Percentiles rank a stretch among this genome's conserved stretches.
Evolutionary conservation across 495 filamentous ascomycete species (phyloP).

Genomic region (Penicillium verhagenii): DNA sequence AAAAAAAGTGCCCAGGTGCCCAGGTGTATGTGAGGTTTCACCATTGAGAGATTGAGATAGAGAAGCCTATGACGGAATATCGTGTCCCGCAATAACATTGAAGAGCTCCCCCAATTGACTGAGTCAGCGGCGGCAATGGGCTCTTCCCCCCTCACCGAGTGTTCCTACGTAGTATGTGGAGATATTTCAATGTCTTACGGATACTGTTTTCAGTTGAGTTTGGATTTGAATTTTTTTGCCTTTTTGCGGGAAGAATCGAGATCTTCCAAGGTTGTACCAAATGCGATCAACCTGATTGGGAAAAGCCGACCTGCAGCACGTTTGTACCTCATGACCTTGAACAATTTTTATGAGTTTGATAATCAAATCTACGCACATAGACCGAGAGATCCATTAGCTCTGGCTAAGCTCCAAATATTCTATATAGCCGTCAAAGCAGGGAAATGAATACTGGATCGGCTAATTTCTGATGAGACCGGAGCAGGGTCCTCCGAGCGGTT

Average conservation of each 20-base stretch:
- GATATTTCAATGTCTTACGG: background rate
- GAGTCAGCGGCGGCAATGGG: slow-evolving; percentile 12
- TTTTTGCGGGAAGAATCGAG: background rate
- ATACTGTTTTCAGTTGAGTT: background rate
- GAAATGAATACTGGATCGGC: slow-evolving; percentile 12
- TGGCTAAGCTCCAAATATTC: background rate
- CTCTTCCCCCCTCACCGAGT: slow-evolving; percentile 12
- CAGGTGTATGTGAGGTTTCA: no score
- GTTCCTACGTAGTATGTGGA: background rate
- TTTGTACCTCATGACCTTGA: background rate
- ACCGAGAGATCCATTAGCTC: background rate
- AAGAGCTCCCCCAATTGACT: background rate
- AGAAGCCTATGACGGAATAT: background rate
- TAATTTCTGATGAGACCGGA: slow-evolving; percentile 26
- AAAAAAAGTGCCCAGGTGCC: no score
- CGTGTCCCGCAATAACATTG: background rate
- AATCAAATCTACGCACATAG: background rate
- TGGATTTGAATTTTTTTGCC: background rate
- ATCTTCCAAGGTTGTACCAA: no score
- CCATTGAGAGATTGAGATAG: no score
- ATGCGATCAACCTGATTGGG: slow-evolving; percentile 19
- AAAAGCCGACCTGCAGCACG: slow-evolving; percentile 5
- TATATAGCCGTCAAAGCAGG: background rate
- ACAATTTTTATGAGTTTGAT: background rate
- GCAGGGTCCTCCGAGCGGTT: slow-evolving; percentile 35